Percentiles rank a stretch among this genome's conserved stretches.
Evolutionary conservation across 495 filamentous ascomycete genomes (phyloP).

Genomic region (Cairneyella variabilis): DNA sequence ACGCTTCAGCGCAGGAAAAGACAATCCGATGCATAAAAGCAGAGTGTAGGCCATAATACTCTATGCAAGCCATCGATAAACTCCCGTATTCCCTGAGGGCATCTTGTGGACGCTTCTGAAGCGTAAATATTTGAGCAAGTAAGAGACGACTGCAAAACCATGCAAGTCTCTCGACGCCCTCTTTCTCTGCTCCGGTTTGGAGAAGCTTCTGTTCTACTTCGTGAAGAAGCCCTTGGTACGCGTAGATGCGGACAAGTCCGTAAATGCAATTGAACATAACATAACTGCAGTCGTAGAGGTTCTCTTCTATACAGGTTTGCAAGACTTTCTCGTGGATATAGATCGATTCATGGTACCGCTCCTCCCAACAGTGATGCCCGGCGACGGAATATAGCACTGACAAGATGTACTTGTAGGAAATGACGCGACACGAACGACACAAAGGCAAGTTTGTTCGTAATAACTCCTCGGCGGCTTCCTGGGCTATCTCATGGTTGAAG

Average conservation of each 20-base stretch:
- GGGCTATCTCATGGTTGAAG: background rate
- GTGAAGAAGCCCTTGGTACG: background rate
- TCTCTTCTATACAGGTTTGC: background rate
- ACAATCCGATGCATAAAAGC: background rate
- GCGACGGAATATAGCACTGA: background rate
- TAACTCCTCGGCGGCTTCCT: background rate
- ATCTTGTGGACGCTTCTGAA: background rate
- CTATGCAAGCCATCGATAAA: background rate
- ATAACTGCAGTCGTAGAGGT: background rate
- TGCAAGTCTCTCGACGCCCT: background rate
- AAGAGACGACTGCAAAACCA: background rate
- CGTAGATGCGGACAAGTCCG: background rate
- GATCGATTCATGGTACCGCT: background rate
- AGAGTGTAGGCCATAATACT: background rate
- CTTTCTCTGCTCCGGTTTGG: background rate
- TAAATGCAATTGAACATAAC: background rate
- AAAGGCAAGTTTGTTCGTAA: background rate
- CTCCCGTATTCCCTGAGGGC: background rate
- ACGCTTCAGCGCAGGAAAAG: background rate
- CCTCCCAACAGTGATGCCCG: background rate
- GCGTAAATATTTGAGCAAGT: background rate
- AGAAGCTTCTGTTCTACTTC: background rate
- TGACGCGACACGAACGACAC: background rate
- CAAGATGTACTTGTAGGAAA: background rate
- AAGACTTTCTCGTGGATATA: background rate